phyloP scores from a whole-genome alignment of 2,329 filamentous ascomycete species.

The Ambrosiella beaveri region DNA sequence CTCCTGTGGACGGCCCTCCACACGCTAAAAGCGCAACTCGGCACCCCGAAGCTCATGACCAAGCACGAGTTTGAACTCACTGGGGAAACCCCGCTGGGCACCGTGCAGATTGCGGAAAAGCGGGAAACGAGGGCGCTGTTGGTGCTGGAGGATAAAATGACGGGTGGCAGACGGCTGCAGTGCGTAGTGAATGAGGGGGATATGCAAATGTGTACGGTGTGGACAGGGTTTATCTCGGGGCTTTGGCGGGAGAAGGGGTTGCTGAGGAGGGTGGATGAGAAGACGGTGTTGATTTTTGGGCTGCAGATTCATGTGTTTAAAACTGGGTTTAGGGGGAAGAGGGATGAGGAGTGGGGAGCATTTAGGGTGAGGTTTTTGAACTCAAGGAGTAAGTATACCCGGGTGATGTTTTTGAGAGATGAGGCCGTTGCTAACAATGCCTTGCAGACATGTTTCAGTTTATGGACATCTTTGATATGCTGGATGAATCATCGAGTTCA shows the following conservation, averaged over 20 bases:
- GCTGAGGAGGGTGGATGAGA: slow-evolving; percentile 30
- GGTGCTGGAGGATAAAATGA: slow-evolving; percentile 34
- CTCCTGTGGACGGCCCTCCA: slow-evolving; percentile 23
- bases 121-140: slow-evolving; percentile 34
- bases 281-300: slow-evolving; percentile 34
- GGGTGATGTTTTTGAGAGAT: too few species aligned
- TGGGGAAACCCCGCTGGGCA: slow-evolving; percentile 23
- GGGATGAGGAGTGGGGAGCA: slow-evolving; percentile 31
- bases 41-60: slow-evolving; percentile 17
- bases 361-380: slow-evolving; percentile 33
- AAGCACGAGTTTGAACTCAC: slow-evolving; percentile 16
- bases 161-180: slow-evolving; percentile 33
- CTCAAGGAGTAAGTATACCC: slow-evolving; percentile 21
- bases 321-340: slow-evolving; percentile 33
- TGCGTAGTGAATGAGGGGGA: slow-evolving; percentile 28
- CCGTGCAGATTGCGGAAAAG: slow-evolving; percentile 32
- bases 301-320: slow-evolving; percentile 43
- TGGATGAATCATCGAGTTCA: background rate
- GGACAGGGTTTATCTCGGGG: slow-evolving; percentile 45
- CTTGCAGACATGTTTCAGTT: background rate
- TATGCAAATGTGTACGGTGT: slow-evolving; percentile 17
- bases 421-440: background rate
- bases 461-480: background rate
- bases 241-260: slow-evolving; percentile 31
- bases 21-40: slow-evolving; percentile 26